These are phyloP conservation scores for Penicillium verhagenii DNA, from an alignment of 495 filamentous ascomycete species.

Conservation along the genomic window DNA sequence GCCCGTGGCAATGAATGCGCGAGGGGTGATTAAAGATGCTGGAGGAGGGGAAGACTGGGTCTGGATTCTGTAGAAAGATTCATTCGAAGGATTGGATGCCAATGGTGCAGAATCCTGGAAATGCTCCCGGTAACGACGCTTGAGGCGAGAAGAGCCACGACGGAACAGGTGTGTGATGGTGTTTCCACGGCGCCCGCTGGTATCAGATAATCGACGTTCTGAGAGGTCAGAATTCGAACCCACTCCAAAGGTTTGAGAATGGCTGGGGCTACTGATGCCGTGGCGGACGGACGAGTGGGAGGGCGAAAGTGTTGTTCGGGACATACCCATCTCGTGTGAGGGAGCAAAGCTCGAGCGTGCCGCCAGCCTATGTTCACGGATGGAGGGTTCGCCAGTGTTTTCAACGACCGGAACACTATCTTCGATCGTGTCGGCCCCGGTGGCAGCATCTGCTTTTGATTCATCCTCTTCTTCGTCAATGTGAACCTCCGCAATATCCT, in stretches of 20 bases:
- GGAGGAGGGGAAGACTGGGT: slow-evolving; percentile 38
- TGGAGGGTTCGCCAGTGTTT: slow-evolving; percentile 39
- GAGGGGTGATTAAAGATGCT: slow-evolving; percentile 33
- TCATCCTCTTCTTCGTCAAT: slow-evolving; percentile 19
- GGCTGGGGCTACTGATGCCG: slow-evolving; percentile 46
- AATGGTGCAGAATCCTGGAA: slow-evolving; percentile 52
- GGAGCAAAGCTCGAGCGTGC: slow-evolving; percentile 38
- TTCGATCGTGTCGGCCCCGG: slow-evolving; percentile 23
- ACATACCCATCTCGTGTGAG: slow-evolving; percentile 48
- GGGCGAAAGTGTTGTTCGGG: slow-evolving; percentile 55
- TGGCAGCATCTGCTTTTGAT: slow-evolving; percentile 27
- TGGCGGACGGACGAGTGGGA: slow-evolving; percentile 56
- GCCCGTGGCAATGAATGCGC: slow-evolving; percentile 47
- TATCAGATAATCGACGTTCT: slow-evolving; percentile 48
- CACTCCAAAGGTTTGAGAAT: slow-evolving; percentile 55
- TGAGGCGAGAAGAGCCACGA: slow-evolving; percentile 58
- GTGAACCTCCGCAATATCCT: slow-evolving; percentile 8
- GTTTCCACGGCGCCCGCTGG: slow-evolving; percentile 40
- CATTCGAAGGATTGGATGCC: slow-evolving; percentile 83
- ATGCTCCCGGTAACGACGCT: slow-evolving; percentile 56
- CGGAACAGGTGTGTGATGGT: slow-evolving; percentile 72
- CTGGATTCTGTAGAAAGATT: slow-evolving; percentile 62
- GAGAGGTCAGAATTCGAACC: slow-evolving; percentile 48
- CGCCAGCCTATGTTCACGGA: slow-evolving; percentile 32
- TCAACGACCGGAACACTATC: slow-evolving; percentile 38